phyloP scores from a whole-genome alignment of 169 alveolate species.

The Blepharisma undulans region DNA sequence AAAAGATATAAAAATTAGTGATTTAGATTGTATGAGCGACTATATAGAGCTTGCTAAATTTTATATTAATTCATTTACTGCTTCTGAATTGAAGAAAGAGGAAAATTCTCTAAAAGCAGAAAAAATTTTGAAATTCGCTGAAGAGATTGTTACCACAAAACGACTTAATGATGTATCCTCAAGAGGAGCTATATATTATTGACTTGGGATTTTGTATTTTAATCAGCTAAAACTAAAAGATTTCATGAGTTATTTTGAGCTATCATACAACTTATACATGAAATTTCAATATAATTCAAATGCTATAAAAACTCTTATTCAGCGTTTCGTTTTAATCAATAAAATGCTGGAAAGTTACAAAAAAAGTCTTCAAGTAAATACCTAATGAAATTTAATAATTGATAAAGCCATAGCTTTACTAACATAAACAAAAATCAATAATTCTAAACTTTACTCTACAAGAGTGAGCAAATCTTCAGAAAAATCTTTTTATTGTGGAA shows the following conservation, averaged over 20 bases:
- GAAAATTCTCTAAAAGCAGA: not conserved
- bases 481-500: too few relatives aligned
- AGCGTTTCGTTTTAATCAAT: too few relatives aligned
- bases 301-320: too few relatives aligned
- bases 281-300: not conserved
- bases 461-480: too few relatives aligned
- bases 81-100: not conserved
- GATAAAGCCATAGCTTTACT: too few relatives aligned
- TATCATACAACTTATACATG: not conserved
- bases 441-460: too few relatives aligned
- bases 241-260: too few relatives aligned
- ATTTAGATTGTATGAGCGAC: not conserved
- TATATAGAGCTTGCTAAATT: not conserved
- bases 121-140: not conserved
- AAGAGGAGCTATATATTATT: not conserved
- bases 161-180: not conserved
- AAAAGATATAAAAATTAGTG: not conserved
- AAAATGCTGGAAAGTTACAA: too few relatives aligned
- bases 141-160: not conserved
- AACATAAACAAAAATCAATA: too few relatives aligned
- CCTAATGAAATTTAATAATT: too few relatives aligned
- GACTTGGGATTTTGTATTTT: not conserved
- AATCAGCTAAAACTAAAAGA: not conserved
- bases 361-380: too few relatives aligned
- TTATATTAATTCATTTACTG: too few relatives aligned